Conservation (phyloP, 2,329 filamentous ascomycete species). For the Cytospora paraplurivora region DNA sequence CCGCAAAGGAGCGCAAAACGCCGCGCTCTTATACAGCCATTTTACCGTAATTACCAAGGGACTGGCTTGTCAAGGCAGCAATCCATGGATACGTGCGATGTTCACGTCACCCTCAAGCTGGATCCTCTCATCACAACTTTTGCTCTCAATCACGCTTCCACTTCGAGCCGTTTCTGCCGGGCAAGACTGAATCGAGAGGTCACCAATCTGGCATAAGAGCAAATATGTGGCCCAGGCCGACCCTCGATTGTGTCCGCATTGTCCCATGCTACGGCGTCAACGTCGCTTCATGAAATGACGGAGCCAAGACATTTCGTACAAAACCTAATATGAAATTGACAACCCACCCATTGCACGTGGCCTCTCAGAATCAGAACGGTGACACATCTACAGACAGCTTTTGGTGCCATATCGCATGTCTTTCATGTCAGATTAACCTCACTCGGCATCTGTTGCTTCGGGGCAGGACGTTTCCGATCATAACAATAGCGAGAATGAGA, state of each 20-base stretch:
- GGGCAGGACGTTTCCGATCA: conserved; percentile 34
- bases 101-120: no score
- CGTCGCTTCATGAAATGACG: not conserved
- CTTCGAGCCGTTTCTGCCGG: no score
- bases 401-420: not conserved
- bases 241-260: not conserved
- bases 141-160: no score
- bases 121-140: no score
- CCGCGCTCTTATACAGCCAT: no score
- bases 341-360: not conserved
- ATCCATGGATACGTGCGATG: no score
- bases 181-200: not conserved
- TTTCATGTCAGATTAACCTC: not conserved
- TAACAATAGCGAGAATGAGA: conserved; percentile 44
- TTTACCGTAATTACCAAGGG: no score
- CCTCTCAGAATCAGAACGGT: not conserved
- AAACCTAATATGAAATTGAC: not conserved
- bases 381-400: not conserved
- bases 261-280: not conserved
- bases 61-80: no score
- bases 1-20: no score
- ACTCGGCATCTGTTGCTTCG: not conserved
- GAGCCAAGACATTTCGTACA: not conserved
- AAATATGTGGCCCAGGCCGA: not conserved
- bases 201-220: not conserved